Conservation (phyloP, 495 filamentous ascomycete species). For the Copromyces sp. region DNA sequence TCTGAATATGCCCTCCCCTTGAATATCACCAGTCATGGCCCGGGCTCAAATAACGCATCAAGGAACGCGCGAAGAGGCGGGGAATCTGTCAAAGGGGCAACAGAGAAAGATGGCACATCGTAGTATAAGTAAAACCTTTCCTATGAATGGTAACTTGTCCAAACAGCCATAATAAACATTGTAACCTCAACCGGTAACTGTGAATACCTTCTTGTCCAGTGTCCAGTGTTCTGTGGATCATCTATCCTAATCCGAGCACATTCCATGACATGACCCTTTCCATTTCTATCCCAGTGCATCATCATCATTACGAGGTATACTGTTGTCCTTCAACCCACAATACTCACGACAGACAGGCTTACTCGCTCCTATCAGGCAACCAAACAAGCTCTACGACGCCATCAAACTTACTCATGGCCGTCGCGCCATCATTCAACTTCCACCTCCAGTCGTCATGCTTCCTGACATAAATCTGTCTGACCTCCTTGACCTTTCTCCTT, state of each 20-base stretch:
- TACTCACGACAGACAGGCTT: background rate
- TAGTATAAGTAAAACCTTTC: background rate
- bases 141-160: background rate
- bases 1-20: background rate
- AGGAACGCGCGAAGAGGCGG: background rate
- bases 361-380: slow-evolving; percentile 20
- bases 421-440: slow-evolving; percentile 29
- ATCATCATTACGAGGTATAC: background rate
- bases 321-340: background rate
- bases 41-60: background rate
- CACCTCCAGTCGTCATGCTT: slow-evolving; percentile 39
- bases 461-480: slow-evolving; percentile 38
- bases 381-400: slow-evolving; percentile 44
- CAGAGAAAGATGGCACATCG: background rate
- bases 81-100: background rate
- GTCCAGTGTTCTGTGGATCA: background rate
- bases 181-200: background rate
- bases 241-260: background rate
- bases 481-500: slow-evolving; percentile 14
- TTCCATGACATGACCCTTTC: background rate
- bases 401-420: slow-evolving; percentile 35
- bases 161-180: background rate
- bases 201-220: background rate
- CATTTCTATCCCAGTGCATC: background rate
- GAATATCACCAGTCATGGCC: background rate